Conservation (phyloP, 768 basidiomycete genomes). For the Rubroboletus satanas region DNA sequence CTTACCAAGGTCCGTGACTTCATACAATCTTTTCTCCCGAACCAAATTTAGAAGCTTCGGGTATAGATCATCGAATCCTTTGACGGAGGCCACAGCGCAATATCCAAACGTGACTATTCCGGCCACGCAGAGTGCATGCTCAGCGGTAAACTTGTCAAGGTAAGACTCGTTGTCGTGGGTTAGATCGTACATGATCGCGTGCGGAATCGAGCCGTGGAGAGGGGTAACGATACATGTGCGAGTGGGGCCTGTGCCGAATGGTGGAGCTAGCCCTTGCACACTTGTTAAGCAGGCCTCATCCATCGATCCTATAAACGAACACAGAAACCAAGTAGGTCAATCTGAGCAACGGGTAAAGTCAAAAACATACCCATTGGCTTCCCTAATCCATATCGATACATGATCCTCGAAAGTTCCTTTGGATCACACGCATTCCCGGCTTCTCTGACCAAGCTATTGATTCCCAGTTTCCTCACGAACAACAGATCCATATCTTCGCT, state of each 20-base stretch:
- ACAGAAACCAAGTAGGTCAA: neutral
- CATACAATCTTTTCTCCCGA: conserved; percentile 75
- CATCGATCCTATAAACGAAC: conserved; percentile 70
- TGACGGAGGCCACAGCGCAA: conserved; percentile 87
- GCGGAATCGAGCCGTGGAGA: conserved; percentile 82
- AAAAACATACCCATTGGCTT: conserved; percentile 78
- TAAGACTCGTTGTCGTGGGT: conserved; percentile 98
- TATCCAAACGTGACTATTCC: conserved; percentile 89
- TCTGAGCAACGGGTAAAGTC: neutral
- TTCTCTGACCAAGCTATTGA: conserved; percentile 93
- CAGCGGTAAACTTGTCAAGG: conserved; percentile 83
- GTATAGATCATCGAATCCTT: conserved; percentile 96
- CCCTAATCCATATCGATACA: conserved; percentile 87
- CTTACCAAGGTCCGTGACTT: conserved; percentile 55
- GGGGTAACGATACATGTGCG: conserved; percentile 73
- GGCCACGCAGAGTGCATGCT: conserved; percentile 93
- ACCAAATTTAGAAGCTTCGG: conserved; percentile 93
- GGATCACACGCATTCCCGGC: conserved; percentile 89
- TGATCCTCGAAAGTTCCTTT: conserved; percentile 83
- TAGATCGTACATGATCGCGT: conserved; percentile 91
- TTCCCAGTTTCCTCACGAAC: conserved; percentile 87
- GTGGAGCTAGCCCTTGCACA: conserved; percentile 72
- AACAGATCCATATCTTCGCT: conserved; percentile 88
- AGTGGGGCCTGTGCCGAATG: conserved; percentile 76
- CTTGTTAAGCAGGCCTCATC: conserved; percentile 80